phyloP scores from a whole-genome alignment of 2,329 filamentous ascomycete species.

The Gyromitra esculenta region DNA sequence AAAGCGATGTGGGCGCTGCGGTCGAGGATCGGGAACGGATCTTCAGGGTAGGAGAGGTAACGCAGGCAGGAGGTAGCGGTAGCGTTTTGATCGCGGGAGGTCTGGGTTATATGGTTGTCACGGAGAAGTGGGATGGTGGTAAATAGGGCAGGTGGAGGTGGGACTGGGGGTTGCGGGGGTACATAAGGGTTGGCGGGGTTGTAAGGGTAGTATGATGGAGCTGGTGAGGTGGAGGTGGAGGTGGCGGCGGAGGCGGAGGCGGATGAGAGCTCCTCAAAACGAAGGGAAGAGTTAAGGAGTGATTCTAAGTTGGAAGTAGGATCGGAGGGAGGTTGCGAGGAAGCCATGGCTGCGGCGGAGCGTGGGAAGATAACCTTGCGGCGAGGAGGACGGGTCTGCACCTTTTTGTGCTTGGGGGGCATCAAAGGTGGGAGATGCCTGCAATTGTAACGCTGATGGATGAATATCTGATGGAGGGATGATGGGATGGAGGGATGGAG shows the following conservation, averaged over 20 bases:
- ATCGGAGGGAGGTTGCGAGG: background rate
- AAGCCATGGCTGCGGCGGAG: background rate
- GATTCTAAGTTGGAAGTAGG: conserved; percentile 7
- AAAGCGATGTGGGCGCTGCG: conserved; percentile 71
- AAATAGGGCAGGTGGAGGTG: conserved; percentile 68
- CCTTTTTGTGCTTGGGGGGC: conserved; percentile 17
- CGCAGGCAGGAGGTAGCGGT: conserved; percentile 76
- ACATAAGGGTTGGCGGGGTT: conserved; percentile 50
- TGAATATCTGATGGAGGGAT: background rate
- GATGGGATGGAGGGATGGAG: background rate
- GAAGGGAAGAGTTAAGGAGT: conserved; percentile 13
- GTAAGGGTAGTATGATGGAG: conserved; percentile 43
- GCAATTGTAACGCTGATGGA: background rate
- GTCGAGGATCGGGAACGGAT: conserved; percentile 79
- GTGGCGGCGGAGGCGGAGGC: conserved; percentile 2
- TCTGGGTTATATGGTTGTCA: conserved; percentile 74
- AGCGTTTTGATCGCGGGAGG: conserved; percentile 73
- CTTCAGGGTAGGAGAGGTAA: conserved; percentile 68
- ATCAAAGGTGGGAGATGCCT: conserved; percentile 1
- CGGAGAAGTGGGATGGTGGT: conserved; percentile 69
- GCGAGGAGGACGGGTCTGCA: conserved; percentile 8
- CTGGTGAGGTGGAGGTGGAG: conserved; percentile 4
- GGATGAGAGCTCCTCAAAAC: conserved; percentile 45
- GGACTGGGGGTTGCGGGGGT: conserved; percentile 37
- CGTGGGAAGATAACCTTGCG: conserved; percentile 22